A percentile compares a stretch with the other conserved stretches of the same genome.
Conservation (phyloP, 768 basidiomycete genomes). For the Suillus placidus region DNA sequence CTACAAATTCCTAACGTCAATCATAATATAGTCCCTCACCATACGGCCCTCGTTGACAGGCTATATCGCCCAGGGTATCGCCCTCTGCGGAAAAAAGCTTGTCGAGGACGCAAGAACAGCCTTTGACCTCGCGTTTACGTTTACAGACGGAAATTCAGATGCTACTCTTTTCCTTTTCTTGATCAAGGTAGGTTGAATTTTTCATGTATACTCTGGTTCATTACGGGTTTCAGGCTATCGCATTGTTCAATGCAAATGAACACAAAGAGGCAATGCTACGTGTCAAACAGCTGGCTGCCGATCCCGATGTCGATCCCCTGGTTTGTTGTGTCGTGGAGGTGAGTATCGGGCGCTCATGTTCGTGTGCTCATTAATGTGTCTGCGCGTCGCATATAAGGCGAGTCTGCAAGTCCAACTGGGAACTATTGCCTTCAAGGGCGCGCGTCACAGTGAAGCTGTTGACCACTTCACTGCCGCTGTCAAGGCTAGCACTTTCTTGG, state of each 20-base stretch:
- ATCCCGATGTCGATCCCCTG: neutral
- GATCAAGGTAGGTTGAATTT: neutral
- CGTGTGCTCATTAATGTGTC: neutral
- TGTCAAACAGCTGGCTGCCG: neutral
- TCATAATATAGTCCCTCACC: neutral
- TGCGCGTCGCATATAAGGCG: neutral
- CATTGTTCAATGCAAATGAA: neutral
- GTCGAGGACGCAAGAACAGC: neutral
- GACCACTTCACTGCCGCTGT: neutral
- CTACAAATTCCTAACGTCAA: neutral
- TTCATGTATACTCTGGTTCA: neutral
- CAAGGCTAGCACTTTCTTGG: neutral
- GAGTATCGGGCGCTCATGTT: neutral
- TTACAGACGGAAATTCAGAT: neutral
- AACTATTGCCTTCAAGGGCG: neutral
- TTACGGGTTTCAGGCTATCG: neutral
- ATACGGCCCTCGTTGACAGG: neutral
- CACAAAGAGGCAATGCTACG: neutral
- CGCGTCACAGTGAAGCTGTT: neutral
- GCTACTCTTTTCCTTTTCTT: neutral
- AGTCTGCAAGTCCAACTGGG: neutral
- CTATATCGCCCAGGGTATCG: neutral
- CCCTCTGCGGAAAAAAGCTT: neutral
- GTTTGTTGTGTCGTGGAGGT: neutral
- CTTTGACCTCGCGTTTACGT: neutral